Evolutionary conservation across 2,329 filamentous ascomycete species (phyloP).

Genomic region (Cercospora nicotianae): DNA sequence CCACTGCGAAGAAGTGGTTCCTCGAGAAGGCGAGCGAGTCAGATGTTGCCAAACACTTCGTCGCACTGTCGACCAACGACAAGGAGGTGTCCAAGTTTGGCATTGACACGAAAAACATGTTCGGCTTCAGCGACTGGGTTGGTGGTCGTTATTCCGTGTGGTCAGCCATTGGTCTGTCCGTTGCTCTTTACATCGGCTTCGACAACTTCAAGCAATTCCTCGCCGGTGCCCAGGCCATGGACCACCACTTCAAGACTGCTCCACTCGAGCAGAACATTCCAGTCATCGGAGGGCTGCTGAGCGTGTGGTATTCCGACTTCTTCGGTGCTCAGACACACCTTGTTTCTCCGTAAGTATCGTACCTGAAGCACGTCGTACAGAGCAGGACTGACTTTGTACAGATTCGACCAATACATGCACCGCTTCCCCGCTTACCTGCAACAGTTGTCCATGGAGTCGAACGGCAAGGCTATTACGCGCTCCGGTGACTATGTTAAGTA

Average conservation of each 20-base stretch:
- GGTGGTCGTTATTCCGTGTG: slow-evolving; percentile 98
- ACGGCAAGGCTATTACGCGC: slow-evolving; percentile 95
- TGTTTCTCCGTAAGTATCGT: slow-evolving; percentile 77
- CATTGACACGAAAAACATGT: slow-evolving; percentile 99
- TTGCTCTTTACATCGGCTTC: slow-evolving; percentile 91
- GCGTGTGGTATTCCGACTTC: slow-evolving; percentile 99
- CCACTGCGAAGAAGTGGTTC: slow-evolving; percentile 97
- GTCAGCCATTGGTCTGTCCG: slow-evolving; percentile 95
- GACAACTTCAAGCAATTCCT: slow-evolving; percentile 98
- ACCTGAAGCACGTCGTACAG: not conserved
- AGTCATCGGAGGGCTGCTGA: slow-evolving; percentile 84
- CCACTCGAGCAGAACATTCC: slow-evolving; percentile 95
- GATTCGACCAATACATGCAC: slow-evolving; percentile 98
- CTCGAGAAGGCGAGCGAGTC: slow-evolving; percentile 71
- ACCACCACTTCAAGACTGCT: slow-evolving; percentile 92
- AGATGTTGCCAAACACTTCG: slow-evolving; percentile 95
- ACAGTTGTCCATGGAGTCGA: slow-evolving; percentile 99
- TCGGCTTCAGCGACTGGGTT: slow-evolving; percentile 98
- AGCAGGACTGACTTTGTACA: slow-evolving; percentile 41
- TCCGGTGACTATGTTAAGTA: slow-evolving; percentile 89
- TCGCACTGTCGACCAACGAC: slow-evolving; percentile 95
- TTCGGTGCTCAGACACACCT: slow-evolving; percentile 97
- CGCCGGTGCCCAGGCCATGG: slow-evolving; percentile 92
- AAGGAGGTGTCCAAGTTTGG: slow-evolving; percentile 95
- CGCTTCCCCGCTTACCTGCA: slow-evolving; percentile 98